phyloP scores from a whole-genome alignment of 306 rosid genomes.

The Pueraria montana region DNA sequence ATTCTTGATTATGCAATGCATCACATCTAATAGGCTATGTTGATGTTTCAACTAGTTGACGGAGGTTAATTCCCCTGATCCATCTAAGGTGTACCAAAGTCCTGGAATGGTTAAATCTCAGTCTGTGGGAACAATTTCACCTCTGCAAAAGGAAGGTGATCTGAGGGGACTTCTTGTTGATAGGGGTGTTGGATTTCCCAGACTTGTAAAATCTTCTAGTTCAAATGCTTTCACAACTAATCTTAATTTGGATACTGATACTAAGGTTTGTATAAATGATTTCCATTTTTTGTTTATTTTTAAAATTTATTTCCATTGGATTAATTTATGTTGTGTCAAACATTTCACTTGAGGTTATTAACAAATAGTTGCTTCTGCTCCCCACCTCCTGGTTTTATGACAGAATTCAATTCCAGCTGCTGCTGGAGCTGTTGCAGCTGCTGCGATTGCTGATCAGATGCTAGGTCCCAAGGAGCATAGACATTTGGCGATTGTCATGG shows the following conservation, averaged over 20 bases:
- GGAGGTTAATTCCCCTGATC: constrained; percentile 69
- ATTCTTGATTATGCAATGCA: constrained; percentile 34
- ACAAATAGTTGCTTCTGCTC: constrained; percentile 33
- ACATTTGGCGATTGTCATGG: constrained; percentile 97
- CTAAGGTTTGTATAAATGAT: constrained; percentile 67
- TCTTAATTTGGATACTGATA: constrained; percentile 62
- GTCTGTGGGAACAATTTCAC: constrained; percentile 81
- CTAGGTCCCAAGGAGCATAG: constrained; percentile 96
- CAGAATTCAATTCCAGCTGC: constrained; percentile 99
- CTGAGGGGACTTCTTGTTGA: constrained; percentile 79
- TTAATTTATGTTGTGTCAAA: constrained; percentile 22
- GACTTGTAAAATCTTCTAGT: constrained; percentile 77
- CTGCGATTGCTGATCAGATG: constrained; percentile 98
- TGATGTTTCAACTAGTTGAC: constrained; percentile 66
- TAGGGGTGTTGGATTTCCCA: constrained; percentile 94
- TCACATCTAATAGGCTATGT: constrained; percentile 43
- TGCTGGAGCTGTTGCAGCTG: constrained; percentile 99
- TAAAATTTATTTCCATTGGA: constrained; percentile 30
- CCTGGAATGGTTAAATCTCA: constrained; percentile 83
- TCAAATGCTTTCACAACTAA: constrained; percentile 55
- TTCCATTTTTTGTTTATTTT: constrained; percentile 20
- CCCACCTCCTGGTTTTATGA: constrained; percentile 38
- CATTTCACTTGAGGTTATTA: constrained; percentile 36
- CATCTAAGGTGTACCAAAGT: constrained; percentile 61
- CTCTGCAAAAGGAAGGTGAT: constrained; percentile 74